Evolutionary conservation across 345 rosid genomes (phyloP).

Genomic region (Aegle marmelos): DNA sequence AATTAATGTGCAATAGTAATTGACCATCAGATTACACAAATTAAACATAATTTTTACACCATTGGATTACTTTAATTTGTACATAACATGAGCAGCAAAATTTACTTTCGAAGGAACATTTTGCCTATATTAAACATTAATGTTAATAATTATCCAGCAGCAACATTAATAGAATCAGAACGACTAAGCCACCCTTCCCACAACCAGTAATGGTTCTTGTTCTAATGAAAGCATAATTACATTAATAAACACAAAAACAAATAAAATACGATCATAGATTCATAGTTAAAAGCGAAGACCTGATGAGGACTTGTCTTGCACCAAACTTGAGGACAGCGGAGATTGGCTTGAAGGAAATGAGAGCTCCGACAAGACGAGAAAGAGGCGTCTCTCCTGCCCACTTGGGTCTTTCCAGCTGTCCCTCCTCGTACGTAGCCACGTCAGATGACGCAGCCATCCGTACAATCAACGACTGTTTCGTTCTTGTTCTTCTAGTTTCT

Average conservation of each 20-base stretch:
- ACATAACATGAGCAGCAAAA: not conserved
- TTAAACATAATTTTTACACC: not conserved
- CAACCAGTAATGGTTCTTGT: not conserved
- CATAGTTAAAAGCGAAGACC: slow-evolving; percentile 21
- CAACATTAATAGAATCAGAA: not conserved
- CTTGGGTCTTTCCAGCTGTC: slow-evolving; percentile 51
- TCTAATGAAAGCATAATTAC: not conserved
- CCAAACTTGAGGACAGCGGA: slow-evolving; percentile 58
- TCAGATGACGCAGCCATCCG: slow-evolving; percentile 23
- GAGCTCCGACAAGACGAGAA: slow-evolving; percentile 50
- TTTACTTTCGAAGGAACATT: not conserved
- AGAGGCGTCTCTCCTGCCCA: slow-evolving; percentile 67
- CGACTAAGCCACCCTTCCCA: not conserved
- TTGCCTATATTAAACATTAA: not conserved
- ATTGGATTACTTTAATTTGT: not conserved
- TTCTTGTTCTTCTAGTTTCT: slow-evolving; percentile 1
- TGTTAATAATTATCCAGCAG: not conserved
- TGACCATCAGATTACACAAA: not conserved
- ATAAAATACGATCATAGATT: too few relatives aligned
- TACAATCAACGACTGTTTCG: slow-evolving; percentile 10
- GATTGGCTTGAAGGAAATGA: slow-evolving; percentile 59
- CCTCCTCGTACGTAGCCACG: slow-evolving; percentile 42
- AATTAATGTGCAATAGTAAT: not conserved
- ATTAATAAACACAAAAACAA: too few relatives aligned
- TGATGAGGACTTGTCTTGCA: slow-evolving; percentile 61